These are phyloP conservation scores for Ilyonectria sp. DNA, from an alignment of 2,329 filamentous ascomycete genomes.

Conservation along the genomic window DNA sequence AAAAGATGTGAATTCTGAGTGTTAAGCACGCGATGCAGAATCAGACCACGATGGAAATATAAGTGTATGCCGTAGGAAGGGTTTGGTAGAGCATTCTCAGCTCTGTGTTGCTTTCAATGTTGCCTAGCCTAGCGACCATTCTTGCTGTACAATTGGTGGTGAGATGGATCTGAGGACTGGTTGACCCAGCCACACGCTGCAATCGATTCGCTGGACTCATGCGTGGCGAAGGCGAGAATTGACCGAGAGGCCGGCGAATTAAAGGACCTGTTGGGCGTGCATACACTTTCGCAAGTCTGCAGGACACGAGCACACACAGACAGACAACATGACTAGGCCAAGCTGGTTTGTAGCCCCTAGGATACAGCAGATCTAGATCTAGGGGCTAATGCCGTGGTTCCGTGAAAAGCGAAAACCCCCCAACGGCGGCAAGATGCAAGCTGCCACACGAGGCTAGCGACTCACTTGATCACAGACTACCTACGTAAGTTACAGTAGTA, in stretches of 20 bases:
- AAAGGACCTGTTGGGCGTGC: background rate
- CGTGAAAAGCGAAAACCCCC: background rate
- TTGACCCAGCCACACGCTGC: constrained; percentile 14
- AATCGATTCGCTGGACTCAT: constrained; percentile 2
- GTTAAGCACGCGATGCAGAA: background rate
- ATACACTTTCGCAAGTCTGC: background rate
- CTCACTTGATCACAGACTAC: background rate
- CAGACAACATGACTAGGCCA: background rate
- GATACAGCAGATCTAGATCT: background rate
- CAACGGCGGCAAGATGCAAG: background rate
- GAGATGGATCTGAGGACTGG: background rate
- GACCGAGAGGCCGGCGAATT: constrained; percentile 8
- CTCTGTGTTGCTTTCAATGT: no score
- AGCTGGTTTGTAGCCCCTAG: no score
- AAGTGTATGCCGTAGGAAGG: background rate
- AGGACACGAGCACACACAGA: background rate
- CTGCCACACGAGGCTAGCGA: background rate
- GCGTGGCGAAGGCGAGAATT: background rate
- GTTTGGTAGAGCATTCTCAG: background rate
- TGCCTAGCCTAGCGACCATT: no score
- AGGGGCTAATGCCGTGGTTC: background rate
- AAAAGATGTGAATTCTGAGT: background rate
- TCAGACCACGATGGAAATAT: background rate
- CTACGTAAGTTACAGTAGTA: background rate
- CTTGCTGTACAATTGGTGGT: background rate